Base-by-base conservation (phyloP, 2,329 filamentous ascomycete species). In the Neoarthrinium moseri region DNA sequence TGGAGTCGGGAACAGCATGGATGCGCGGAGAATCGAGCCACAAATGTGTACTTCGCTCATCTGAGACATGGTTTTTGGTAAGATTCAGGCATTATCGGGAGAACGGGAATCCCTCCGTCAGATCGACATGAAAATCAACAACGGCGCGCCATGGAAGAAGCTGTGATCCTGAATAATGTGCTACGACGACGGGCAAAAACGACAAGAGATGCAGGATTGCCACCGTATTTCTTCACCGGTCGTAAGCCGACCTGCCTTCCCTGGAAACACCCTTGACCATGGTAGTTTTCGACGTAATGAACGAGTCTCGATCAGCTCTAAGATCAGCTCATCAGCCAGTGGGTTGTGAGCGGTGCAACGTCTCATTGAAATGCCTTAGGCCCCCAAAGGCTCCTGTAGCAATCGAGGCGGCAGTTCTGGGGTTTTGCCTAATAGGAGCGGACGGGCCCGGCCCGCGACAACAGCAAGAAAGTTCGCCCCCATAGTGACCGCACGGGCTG, bases 271-370 rank as follows among this genome's bases (percentile, higher is more conserved):
- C 10, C 13, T 15, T 5, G n/a, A 12, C n/a, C 15, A 8, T n/a
- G 35, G 8, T 15, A 7, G 32, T n/a, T n/a, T n/a, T n/a, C n/a
- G n/a, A n/a, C n/a, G n/a, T n/a, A n/a, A n/a, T n/a, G n/a, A n/a
- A n/a, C n/a, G 15, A 35, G 8, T 35, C 15, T 35, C 17, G 15
- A 5, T 13, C 13, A 11, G 35, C 18, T 37, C 22, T 18, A n/a
- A 37, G 15, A 13, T 37, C 35, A 37, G 35, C 35, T 37, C 18
- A n/a, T n/a, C 35, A 37, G 18, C n/a, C n/a, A n/a, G 26, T 29
- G n/a, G 26, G n/a, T n/a, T n/a, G n/a, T n/a, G n/a, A n/a, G 8
- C 26, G 26, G 26, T 29, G 26, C 26, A n/a, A 29, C 26, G 26
- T n/a, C n/a, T n/a, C n/a, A n/a, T 29, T 29, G 26, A 7, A 8